Evolutionary conservation across 208 protist species (phyloP).

Genomic region (Trypanosoma rangeli): DNA sequence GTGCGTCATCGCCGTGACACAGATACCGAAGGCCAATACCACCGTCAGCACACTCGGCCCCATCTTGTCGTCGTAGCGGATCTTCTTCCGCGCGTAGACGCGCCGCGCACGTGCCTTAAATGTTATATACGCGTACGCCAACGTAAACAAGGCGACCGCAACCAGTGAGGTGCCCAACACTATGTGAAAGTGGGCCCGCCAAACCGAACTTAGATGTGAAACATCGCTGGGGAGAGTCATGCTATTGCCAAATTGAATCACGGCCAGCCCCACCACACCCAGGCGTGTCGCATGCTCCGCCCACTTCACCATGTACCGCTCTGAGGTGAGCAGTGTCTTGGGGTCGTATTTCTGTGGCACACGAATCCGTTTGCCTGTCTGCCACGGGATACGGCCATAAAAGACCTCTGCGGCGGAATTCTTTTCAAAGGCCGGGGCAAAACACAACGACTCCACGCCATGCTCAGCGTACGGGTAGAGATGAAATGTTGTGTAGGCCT

Average conservation of each 20-base stretch:
- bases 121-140: conserved; percentile 70
- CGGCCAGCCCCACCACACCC: conserved; percentile 67
- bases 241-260: conserved; percentile 75
- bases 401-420: conserved; percentile 69
- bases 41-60: conserved; percentile 72
- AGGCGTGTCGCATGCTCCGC: conserved; percentile 62
- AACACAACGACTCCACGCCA: conserved; percentile 82
- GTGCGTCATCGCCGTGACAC: conserved; percentile 46
- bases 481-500: conserved; percentile 78
- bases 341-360: conserved; percentile 92
- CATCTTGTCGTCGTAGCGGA: conserved; percentile 76
- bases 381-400: conserved; percentile 82
- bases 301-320: conserved; percentile 92
- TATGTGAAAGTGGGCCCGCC: conserved; percentile 71
- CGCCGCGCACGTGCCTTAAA: conserved; percentile 75
- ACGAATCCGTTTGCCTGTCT: conserved; percentile 86
- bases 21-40: conserved; percentile 48
- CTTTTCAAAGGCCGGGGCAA: conserved; percentile 33
- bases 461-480: conserved; percentile 80
- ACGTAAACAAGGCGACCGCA: conserved; percentile 45
- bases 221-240: conserved; percentile 63
- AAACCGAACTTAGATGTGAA: conserved; percentile 43
- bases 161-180: conserved; percentile 60
- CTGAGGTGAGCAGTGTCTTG: conserved; percentile 86
- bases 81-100: conserved; percentile 84